phyloP scores from a whole-genome alignment of 2,329 filamentous ascomycete genomes.

The Pyrenochaeta sp. region DNA sequence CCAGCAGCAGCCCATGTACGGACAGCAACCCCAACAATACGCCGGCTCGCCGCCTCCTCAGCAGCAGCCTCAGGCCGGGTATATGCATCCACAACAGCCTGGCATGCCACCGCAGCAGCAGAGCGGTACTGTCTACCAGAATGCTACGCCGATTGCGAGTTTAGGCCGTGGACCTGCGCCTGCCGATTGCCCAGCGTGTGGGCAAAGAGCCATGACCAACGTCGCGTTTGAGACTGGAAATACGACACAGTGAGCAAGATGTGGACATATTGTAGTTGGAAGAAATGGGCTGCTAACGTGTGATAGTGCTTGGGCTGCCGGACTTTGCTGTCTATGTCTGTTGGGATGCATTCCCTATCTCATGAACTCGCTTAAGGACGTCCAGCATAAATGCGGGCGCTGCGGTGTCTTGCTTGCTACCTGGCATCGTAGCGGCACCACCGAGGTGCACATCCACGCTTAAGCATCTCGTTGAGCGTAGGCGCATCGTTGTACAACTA shows the following conservation, averaged over 20 bases:
- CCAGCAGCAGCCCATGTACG: slow-evolving; percentile 26
- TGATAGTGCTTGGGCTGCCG: slow-evolving; percentile 55
- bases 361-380: slow-evolving; percentile 58
- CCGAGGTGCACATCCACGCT: slow-evolving; percentile 54
- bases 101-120: slow-evolving; percentile 42
- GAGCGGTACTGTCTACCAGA: slow-evolving; percentile 46
- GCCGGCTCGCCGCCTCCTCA: slow-evolving; percentile 9
- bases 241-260: slow-evolving; percentile 53
- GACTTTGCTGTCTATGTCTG: slow-evolving; percentile 55
- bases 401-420: slow-evolving; percentile 57
- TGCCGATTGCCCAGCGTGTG: slow-evolving; percentile 59
- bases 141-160: slow-evolving; percentile 43
- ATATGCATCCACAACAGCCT: slow-evolving; percentile 24
- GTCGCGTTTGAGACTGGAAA: slow-evolving; percentile 48
- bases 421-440: slow-evolving; percentile 59
- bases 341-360: slow-evolving; percentile 61
- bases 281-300: slow-evolving; percentile 14
- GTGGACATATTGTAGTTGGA: too few relatives aligned
- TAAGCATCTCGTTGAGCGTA: slow-evolving; percentile 15
- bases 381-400: slow-evolving; percentile 58
- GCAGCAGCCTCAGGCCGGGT: slow-evolving; percentile 32
- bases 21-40: slow-evolving; percentile 18
- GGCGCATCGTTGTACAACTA: background rate
- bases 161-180: slow-evolving; percentile 50
- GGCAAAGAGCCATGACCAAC: slow-evolving; percentile 51